Base-by-base conservation (phyloP, 257 asterid genomes). In the Ocimum tenuiflorum region DNA sequence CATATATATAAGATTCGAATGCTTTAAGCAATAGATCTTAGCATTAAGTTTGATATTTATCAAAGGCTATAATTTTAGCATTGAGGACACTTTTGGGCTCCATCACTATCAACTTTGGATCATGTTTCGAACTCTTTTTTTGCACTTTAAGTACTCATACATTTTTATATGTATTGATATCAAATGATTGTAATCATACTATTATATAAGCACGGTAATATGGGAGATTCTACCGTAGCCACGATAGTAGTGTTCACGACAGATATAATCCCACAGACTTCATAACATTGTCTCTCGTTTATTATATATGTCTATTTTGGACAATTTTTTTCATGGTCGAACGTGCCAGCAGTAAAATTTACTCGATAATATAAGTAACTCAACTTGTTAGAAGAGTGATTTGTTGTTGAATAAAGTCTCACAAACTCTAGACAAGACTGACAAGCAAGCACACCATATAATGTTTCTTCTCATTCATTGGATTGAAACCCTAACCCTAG, bases 401-500 rank as follows among this genome's bases (percentile, higher is more conserved):
- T 20, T 23, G 71, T 52, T 41, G 55, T 42, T 53, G 54, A 47
- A 42, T 13, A 14, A 3, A 8, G 12, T 8, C 39, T 24, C 42
- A 12, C 15, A 15, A 14, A 67, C 65, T 14, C 22, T 10, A 45
- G 29, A 68, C 52, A 17, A 8, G 38, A 42, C 19, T 42, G 33
- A 48, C 3, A 59, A 58, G n/a, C 53, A 48, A 7, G 42, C 17
- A n/a, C 45, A 53, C 35, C 39, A 14, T 4, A 58, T 36, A 0
- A 36, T 14, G 13, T 49, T 15, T 35, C 48, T 53, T 35, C 9
- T 33, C 43, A 20, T 29, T 29, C 49, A 31, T 45, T 39, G 24
- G 50, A 52, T 58, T 68, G 33, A 65, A 77, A 78, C 79, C 79
- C 77, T 70, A 78, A 73, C 75, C 79, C 71, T 73, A 73, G 67